Base-by-base conservation (phyloP, 2,329 filamentous ascomycete genomes). In the Colletotrichum navitas region DNA sequence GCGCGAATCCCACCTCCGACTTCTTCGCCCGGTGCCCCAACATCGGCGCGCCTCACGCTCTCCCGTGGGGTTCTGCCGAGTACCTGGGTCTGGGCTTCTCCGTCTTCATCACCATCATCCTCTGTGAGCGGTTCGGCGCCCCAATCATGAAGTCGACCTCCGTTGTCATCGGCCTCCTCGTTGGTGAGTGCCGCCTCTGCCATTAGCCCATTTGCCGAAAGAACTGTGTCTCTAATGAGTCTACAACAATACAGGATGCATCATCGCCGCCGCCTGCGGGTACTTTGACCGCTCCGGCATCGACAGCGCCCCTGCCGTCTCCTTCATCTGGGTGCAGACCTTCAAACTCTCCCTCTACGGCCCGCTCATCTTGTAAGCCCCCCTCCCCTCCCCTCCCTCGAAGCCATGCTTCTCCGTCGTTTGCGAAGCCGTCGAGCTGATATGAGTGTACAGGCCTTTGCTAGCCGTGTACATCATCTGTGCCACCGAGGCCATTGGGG, bases 81-180 rank as follows among this genome's bases (percentile, higher is more conserved):
- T 94, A 92, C 75, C 88, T 96, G 6, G 93, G 87, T 16, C 87
- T 96, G 2, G 93, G 93, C 0, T 95, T 96, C 82, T 90, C 90
- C 55, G 93, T 95, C 45, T 95, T 95, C 78, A 75, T 92, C 55
- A 92, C 91, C 36, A 95, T 96, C 77, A 91, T 96, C 72, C 78
- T 95, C 16, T 93, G 92, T 78, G 93, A 96, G 80, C 89, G 93
- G 14, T 94, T 95, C 76, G 94, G 94, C 1, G 88, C 92, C 0
- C 93, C 94, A 0, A 92, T 96, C 74, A 95, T 96, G 92, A 95
- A 95, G 79, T 93, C 90, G 2, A 92, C 90, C 10, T 90, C 91
- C 39, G 93, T 95, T 41, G 89, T 95, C 52, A 85, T 94, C 67
- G 93, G 93, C 18, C 85, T 95, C 6, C 86, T 94, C 0, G 62